Evolutionary conservation across 2,329 filamentous ascomycete genomes (phyloP), one percentile per base, ranked within the genome.

Genomic region (Xylaria sp.): DNA sequence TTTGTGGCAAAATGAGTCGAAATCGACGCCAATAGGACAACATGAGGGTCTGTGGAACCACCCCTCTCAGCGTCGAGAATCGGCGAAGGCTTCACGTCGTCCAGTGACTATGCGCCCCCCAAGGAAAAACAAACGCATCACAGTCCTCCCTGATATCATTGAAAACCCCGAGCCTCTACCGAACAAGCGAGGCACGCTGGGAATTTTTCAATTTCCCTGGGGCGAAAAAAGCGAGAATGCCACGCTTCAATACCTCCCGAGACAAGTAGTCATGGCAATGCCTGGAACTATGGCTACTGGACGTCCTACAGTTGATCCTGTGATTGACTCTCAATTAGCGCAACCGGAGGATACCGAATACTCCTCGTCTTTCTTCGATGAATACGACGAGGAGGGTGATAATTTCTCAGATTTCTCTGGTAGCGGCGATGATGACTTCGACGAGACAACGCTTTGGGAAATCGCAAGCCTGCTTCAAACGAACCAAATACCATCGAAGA

Each of bases 141-240:
- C 87, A 7, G 76, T 85, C 54, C 83, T 91, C 5, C 87, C 89
- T 15, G 89, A 90, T 75, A 90, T 90, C 68, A 75, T 89, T 40
- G 89, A 90, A 76, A 89, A 83, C 70, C 89, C 89, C 4, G 80
- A 86, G 74, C 88, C 88, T 42, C 80, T 90, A 4, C 84, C 85
- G 4, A 81, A 89, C 75, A 87, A 86, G 77, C 82, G 84, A 49
- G 87, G 83, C 13, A 89, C 87, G 11, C 82, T 90, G 20, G 89
- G 88, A 5, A 87, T 90, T 73, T 91, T 89, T 80, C 87, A 89
- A 73, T 90, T 90, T 71, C 87, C 89, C 2, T 90, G 88, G 87
- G 89, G 89, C 15, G 88, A 90, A 78, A 85, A 80, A 73, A 90
- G 88, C 23, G 88, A 90, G 76, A 83, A 83, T 62, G 84, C 85